Percentiles rank a stretch among this genome's conserved stretches.
Conservation (phyloP, 1,284 basidiomycete species). For the Boletellus deceptivus region DNA sequence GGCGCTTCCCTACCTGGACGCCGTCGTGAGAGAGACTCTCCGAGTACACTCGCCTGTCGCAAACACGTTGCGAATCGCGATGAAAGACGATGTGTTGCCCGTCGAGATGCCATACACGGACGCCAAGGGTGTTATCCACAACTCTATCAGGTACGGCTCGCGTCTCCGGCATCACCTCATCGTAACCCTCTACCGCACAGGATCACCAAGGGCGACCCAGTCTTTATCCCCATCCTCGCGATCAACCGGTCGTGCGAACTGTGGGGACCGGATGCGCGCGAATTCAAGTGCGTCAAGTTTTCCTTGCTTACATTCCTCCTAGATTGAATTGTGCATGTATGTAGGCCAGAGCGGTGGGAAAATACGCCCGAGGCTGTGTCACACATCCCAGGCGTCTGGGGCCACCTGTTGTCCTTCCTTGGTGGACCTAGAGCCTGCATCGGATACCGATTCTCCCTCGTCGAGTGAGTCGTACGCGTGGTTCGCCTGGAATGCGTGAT, state of each 20-base stretch:
- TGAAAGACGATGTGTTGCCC: conserved; percentile 60
- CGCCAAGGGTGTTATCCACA: conserved; percentile 38
- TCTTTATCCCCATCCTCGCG: conserved; percentile 41
- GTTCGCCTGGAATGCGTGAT: conserved; percentile 24
- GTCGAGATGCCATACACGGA: conserved; percentile 46
- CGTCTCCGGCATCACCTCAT: not conserved
- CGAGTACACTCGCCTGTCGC: conserved; percentile 65
- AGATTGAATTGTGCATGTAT: conserved; percentile 24
- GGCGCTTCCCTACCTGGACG: conserved; percentile 58
- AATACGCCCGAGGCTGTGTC: conserved; percentile 43
- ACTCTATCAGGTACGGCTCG: conserved; percentile 23
- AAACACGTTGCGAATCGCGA: conserved; percentile 48
- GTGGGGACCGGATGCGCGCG: conserved; percentile 48
- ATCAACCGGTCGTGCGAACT: conserved; percentile 39
- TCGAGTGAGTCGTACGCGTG: conserved; percentile 47
- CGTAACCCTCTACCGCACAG: conserved; percentile 21
- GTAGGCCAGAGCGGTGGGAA: conserved; percentile 60
- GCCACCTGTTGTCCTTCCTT: conserved; percentile 58
- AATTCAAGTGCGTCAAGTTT: conserved; percentile 23
- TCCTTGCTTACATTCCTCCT: not conserved
- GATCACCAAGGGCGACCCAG: conserved; percentile 36
- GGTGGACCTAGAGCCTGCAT: conserved; percentile 63
- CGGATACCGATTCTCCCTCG: conserved; percentile 71
- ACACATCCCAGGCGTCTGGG: conserved; percentile 57
- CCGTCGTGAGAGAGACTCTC: conserved; percentile 67